Base-by-base conservation (phyloP, 495 filamentous ascomycete species). In the Xylaria intraflava region DNA sequence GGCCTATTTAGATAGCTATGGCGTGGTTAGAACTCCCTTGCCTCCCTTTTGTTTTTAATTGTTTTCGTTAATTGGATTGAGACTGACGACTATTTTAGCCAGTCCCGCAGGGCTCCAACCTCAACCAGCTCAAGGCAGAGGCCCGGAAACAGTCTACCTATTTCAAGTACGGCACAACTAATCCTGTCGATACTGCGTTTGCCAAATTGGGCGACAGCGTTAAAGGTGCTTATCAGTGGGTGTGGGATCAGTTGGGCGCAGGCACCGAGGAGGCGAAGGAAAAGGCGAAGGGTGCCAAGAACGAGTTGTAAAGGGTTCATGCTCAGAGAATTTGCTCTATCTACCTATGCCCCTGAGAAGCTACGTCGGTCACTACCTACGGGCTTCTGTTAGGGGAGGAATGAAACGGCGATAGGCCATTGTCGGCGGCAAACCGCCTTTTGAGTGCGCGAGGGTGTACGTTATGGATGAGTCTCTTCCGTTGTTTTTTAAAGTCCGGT, bases 1-100 rank as follows among this genome's bases (percentile, higher is more conserved):
- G 74, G 71, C 78, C 12, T 92, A 90, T 56, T 77, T 92, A 11
- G 88, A 92, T 65, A 85, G 82, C 45, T 92, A 90, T 61, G 88
- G 88, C 35, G 76, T 92, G 6, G 70, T 71, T 62, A 59, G 70
- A 64, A 36, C 2, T 26, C 7, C 39, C 27, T n/a, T 48, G 16
- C n/a, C 35, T 29, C 35, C 35, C 11, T 35, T 39, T 20, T 9
- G 6, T 16, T 19, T 0, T 43, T 23, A 35, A 8, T 16, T n/a
- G n/a, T n/a, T n/a, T n/a, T n/a, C n/a, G n/a, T n/a, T n/a, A n/a
- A n/a, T n/a, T n/a, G 16, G 6, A 11, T 31, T 47, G 2, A 46
- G 79, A 26, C 73, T 83, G 42, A 82, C 78, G 51, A 82, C 80
- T 65, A 67, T 39, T 78, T 78, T 56, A 84, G 83, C 55, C 59